phyloP scores from a whole-genome alignment of 139 green algal species.

The Picocystis salinarum region DNA sequence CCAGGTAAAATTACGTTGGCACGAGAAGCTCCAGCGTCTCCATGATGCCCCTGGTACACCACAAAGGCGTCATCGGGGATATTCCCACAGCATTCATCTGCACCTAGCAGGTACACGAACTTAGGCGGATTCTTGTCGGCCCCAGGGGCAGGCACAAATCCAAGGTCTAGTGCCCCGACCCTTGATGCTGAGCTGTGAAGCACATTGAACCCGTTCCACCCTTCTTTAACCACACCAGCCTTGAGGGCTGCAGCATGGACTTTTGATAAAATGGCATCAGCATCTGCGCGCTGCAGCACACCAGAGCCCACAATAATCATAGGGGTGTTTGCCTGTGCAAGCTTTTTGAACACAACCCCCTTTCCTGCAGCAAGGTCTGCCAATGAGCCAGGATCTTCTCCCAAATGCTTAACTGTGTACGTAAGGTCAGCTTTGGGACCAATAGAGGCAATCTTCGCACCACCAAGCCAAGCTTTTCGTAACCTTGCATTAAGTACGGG shows the following conservation, averaged over 20 bases:
- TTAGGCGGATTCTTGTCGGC: slow-evolving; percentile 22
- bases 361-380: slow-evolving; percentile 30
- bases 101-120: slow-evolving; percentile 82
- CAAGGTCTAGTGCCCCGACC: slow-evolving; percentile 84
- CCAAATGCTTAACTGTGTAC: slow-evolving; percentile 72
- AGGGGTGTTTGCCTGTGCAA: slow-evolving; percentile 57
- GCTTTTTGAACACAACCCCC: slow-evolving; percentile 23
- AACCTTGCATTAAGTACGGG: slow-evolving; percentile 88
- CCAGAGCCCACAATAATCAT: slow-evolving; percentile 74
- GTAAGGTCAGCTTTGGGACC: slow-evolving; percentile 73
- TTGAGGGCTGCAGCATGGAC: slow-evolving; percentile 41
- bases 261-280: slow-evolving; percentile 45
- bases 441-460: slow-evolving; percentile 24
- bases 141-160: slow-evolving; percentile 54
- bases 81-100: no score
- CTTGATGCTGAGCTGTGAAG: slow-evolving; percentile 71
- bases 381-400: slow-evolving; percentile 41
- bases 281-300: slow-evolving; percentile 55
- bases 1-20: slow-evolving; percentile 86
- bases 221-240: slow-evolving; percentile 55
- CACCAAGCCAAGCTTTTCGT: slow-evolving; percentile 40
- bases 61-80: slow-evolving; percentile 80
- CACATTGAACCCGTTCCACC: slow-evolving; percentile 93
- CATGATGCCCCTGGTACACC: slow-evolving; percentile 86
- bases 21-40: slow-evolving; percentile 65